Evolutionary conservation across 1,284 basidiomycete genomes (phyloP).

Genomic region (Cryptococcus sp.): DNA sequence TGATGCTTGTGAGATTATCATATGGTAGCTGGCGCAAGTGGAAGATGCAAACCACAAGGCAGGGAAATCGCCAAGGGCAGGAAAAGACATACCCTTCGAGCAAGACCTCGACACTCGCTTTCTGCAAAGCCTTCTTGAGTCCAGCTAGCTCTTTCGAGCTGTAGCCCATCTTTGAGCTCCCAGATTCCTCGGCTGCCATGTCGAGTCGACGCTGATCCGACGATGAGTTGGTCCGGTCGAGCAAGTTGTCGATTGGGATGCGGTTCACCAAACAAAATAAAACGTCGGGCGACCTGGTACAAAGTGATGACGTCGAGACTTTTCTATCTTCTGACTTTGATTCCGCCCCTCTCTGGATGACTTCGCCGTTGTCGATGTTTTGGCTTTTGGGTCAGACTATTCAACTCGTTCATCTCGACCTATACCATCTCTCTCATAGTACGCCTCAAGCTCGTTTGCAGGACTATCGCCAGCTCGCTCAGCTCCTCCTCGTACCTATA

Average conservation of each 20-base stretch:
- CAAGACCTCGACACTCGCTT: constrained; percentile 14
- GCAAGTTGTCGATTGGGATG: neutral
- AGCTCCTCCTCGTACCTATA: neutral
- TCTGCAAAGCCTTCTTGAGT: constrained; percentile 20
- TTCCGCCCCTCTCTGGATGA: too few relatives aligned
- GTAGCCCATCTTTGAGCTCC: neutral
- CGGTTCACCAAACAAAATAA: constrained; percentile 1
- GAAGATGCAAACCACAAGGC: too few relatives aligned
- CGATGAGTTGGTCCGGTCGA: neutral
- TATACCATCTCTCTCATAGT: neutral
- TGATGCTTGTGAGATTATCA: too few relatives aligned
- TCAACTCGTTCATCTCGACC: neutral
- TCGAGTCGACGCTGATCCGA: neutral
- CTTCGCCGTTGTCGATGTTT: too few relatives aligned
- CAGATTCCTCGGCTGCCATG: neutral
- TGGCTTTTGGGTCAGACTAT: neutral
- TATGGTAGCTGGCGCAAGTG: too few relatives aligned
- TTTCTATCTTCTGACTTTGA: neutral
- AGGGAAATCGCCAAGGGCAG: too few relatives aligned
- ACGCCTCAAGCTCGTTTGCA: too few relatives aligned
- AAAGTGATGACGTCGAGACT: constrained; percentile 7
- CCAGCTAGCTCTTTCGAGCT: neutral
- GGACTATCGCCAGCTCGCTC: too few relatives aligned
- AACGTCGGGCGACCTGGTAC: neutral
- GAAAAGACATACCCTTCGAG: constrained; percentile 13